phyloP scores from a whole-genome alignment of 305 asterid species.

The Rubia peregrina region DNA sequence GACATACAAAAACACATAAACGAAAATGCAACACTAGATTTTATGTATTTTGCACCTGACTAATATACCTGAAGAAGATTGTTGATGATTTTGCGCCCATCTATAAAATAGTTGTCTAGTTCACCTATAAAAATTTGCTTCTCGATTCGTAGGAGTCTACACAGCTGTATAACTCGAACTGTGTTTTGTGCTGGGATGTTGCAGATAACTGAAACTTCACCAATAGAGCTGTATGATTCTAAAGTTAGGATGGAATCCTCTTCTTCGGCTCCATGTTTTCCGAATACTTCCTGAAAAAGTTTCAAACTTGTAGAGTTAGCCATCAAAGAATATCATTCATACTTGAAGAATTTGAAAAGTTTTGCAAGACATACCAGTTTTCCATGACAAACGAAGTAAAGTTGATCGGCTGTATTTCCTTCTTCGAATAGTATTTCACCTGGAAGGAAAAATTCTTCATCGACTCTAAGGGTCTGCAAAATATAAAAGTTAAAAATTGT shows the following conservation, averaged over 20 bases:
- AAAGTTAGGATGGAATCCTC: slow-evolving; percentile 25
- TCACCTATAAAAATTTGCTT: slow-evolving; percentile 39
- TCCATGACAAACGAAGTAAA: slow-evolving; percentile 53
- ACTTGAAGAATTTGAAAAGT: neutral
- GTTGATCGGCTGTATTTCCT: slow-evolving; percentile 47
- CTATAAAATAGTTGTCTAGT: slow-evolving; percentile 38
- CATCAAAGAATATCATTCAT: neutral
- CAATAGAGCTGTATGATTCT: slow-evolving; percentile 37
- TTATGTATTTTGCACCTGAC: neutral
- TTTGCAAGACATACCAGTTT: slow-evolving; percentile 40
- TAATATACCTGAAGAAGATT: slow-evolving; percentile 47
- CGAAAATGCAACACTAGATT: no score
- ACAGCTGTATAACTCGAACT: slow-evolving; percentile 42
- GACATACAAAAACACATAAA: slow-evolving; percentile 9
- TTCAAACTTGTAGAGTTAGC: neutral
- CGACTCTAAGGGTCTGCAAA: slow-evolving; percentile 42
- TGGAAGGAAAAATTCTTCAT: slow-evolving; percentile 66
- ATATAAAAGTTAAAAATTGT: neutral
- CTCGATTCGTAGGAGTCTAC: slow-evolving; percentile 48
- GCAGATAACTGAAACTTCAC: slow-evolving; percentile 54
- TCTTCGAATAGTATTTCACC: slow-evolving; percentile 60
- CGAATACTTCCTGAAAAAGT: slow-evolving; percentile 37
- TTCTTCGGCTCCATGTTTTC: slow-evolving; percentile 28
- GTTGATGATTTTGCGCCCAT: slow-evolving; percentile 44
- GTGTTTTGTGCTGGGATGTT: slow-evolving; percentile 44